Conservation (phyloP, 345 rosid species). For the Combretum micranthum region DNA sequence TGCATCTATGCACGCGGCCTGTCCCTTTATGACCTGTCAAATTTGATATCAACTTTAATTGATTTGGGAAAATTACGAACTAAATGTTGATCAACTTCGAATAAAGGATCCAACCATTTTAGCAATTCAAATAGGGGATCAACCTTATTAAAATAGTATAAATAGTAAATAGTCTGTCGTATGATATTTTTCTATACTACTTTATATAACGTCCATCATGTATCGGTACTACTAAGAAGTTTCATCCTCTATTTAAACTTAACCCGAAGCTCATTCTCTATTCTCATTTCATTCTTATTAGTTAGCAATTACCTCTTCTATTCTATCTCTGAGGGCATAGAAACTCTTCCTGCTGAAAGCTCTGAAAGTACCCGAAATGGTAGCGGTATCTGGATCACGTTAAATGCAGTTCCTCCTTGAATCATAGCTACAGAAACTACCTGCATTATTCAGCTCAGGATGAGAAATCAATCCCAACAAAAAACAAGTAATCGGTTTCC, state of each 20-base stretch:
- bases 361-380: slow-evolving; percentile 50
- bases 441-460: slow-evolving; percentile 19
- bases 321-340: slow-evolving; percentile 38
- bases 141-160: too few species aligned
- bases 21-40: slow-evolving; percentile 42
- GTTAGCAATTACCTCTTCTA: slow-evolving; percentile 33
- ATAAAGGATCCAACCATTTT: too few species aligned
- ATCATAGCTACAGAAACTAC: slow-evolving; percentile 53
- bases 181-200: too few species aligned
- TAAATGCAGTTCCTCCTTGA: slow-evolving; percentile 42
- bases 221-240: too few species aligned
- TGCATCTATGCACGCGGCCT: slow-evolving; percentile 53
- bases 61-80: too few species aligned
- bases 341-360: slow-evolving; percentile 49
- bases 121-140: too few species aligned
- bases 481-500: neutral
- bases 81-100: too few species aligned
- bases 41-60: neutral
- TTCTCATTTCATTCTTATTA: too few species aligned
- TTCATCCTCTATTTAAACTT: too few species aligned
- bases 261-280: too few species aligned
- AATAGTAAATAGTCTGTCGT: too few species aligned
- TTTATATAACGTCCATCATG: too few species aligned
- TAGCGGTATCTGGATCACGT: slow-evolving; percentile 42
- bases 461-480: neutral